Evolutionary conservation across 2,329 filamentous ascomycete species (phyloP), one percentile per base, ranked within the genome.

Genomic region (Monosporascus sp.): DNA sequence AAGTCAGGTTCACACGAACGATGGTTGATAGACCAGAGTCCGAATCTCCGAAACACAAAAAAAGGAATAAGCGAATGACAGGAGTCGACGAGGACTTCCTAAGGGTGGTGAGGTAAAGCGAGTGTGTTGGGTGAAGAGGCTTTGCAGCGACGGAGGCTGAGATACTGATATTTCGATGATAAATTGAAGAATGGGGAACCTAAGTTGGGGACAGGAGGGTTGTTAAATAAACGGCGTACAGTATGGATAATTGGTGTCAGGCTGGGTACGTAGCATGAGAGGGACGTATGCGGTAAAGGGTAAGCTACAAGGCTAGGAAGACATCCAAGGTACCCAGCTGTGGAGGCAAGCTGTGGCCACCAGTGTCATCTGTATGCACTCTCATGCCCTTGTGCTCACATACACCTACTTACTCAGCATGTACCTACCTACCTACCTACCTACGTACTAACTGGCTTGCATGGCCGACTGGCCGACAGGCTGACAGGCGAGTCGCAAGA

Each of bases 51-150:
- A 73, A 76, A 76, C 74, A 74, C 70, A 74, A 77, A 75, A 74
- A 70, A 76, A 71, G 71, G 68, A 70, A 72, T 75, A 85, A 87
- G 84, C 84, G 84, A 87, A 82, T 84, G 84, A 86, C 82, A 85
- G 83, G 84, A 86, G 83, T 78, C 84, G 74, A 79, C 83, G 83
- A 86, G 84, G 83, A 84, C 82, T 86, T 86, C 83, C 83, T 83
- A 80, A 70, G 68, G 69, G 62, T 63, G 64, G 65, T 70, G 68
- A 69, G 68, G 67, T 68, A 73, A 76, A 78, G 77, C 76, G 77
- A 80, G 72, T 71, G 78, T 80, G 71, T 68, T 69, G 68, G 28
- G 68, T 70, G 68, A 67, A 62, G 58, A 61, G 64, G 63, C 60
- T 63, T 66, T 68, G 67, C 67, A 71, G 73, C 70, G 63, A 68